Evolutionary conservation across 73 alveolate genomes (phyloP), one percentile per base, ranked within the genome.

Genomic region (Paramecium tetraurelia): DNA sequence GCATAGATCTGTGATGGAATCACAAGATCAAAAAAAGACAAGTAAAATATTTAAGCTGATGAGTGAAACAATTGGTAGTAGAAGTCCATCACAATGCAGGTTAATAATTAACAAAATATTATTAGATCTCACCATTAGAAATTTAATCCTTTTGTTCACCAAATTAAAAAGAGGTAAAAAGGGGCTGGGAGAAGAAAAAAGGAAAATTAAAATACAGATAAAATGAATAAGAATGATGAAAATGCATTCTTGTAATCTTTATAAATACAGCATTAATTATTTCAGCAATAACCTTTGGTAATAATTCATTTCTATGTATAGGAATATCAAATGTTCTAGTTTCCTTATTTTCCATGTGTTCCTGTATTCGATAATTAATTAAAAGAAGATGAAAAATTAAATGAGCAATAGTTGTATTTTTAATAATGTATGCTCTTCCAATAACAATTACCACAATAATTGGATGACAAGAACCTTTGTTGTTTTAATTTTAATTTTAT

Each of bases 81-180:
- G 87, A 31, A 75, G 87, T 75, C 87, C 87, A 31, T 36, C 68
- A 4, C n/a, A 75, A 75, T 75, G 87, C 36, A 75, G 87, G 87
- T 36, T 31, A 2, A 33, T 14, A 75, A 53, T 22, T 68, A 22
- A n/a, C 31, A 33, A 75, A 53, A n/a, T n/a, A 53, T 14, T 31
- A 36, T 21, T 75, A 75, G 87, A 75, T 75, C 87, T 16, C 87
- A 75, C 11, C 87, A 75, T 40, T 12, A 75, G n/a, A 75, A 75
- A 20, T 75, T 75, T 40, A 75, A 75, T 75, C 87, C 87, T 21
- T 75, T 36, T 20, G 58, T 40, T 16, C 87, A 75, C 35, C n/a
- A 75, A 75, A 75, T 75, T 14, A 75, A 75, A n/a, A 75, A 75
- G 68, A 75, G 87, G 10, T 36, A 75, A 38, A 75, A 75, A 40